Base-by-base conservation (phyloP, 257 asterid genomes). In the Apocynum venetum region DNA sequence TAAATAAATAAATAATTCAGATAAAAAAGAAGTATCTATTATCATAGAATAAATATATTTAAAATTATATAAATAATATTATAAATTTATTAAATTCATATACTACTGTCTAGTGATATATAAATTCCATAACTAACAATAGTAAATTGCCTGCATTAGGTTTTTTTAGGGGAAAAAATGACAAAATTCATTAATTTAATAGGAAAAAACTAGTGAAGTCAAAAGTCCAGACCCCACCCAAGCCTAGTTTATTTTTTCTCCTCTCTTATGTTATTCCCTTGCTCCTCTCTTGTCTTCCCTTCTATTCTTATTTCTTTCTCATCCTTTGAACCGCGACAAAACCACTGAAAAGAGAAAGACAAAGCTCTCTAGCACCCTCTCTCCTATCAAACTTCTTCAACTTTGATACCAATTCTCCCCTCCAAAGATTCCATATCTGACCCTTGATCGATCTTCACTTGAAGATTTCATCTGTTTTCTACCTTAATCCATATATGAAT, bases 321-420 rank as follows among this genome's bases (percentile, higher is more conserved):
- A 55, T 77, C 67, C 64, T 59, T 36, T 8, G 31, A 47, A 2
- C 67, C 49, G 59, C 69, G 56, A 20, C 53, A 69, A 69, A 69
- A 70, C 55, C 74, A 46, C 47, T n/a, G 43, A 49, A 52, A 8
- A 7, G 13, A 10, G n/a, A 53, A 25, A n/a, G 13, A 19, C 3
- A 57, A n/a, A n/a, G 64, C 20, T 55, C 44, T 13, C 49, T 71
- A 20, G 49, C 55, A 41, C 38, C 73, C 55, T 61, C 63, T 79
- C 61, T 40, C 10, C 66, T n/a, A 52, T 20, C 35, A 8, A 40
- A 73, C 49, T 14, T 76, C 57, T 77, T 52, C 75, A 60, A 3
- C 75, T 48, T 64, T 49, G 76, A 79, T 82, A 60, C 67, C 72
- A 71, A 76, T 75, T 57, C 77, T 56, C 72, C 15, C 12, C 72